phyloP scores from a whole-genome alignment of 148 eudicot species.

The Amaranthus cruentus region DNA sequence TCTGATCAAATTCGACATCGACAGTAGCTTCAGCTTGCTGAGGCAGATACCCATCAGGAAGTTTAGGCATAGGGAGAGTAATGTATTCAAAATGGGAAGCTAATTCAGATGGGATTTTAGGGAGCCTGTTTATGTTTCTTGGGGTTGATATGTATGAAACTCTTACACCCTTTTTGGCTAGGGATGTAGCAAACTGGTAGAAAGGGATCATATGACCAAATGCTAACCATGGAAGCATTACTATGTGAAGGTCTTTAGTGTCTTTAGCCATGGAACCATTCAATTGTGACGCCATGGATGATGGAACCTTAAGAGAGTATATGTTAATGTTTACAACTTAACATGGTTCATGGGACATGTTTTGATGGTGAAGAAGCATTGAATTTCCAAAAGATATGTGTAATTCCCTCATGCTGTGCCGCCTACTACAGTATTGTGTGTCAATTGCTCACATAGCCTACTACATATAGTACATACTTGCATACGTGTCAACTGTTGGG shows the following conservation, averaged over 20 bases:
- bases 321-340: too few relatives aligned
- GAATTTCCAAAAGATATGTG: too few relatives aligned
- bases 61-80: constrained; percentile 27
- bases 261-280: neutral
- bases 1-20: constrained; percentile 30
- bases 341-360: too few relatives aligned
- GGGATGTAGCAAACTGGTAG: constrained; percentile 22
- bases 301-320: too few relatives aligned
- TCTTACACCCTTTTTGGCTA: constrained; percentile 31
- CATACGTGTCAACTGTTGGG: too few relatives aligned
- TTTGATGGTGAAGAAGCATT: too few relatives aligned
- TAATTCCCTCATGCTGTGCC: too few relatives aligned
- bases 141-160: constrained; percentile 42
- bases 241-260: constrained; percentile 21
- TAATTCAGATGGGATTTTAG: constrained; percentile 29
- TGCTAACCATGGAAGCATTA: constrained; percentile 41
- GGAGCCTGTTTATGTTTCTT: constrained; percentile 38
- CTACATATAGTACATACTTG: too few relatives aligned
- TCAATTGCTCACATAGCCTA: too few relatives aligned
- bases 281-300: too few relatives aligned
- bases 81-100: constrained; percentile 23
- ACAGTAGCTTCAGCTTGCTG: constrained; percentile 37
- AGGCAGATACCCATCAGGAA: constrained; percentile 28
- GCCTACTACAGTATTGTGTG: too few relatives aligned
- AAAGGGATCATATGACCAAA: constrained; percentile 50